These are phyloP conservation scores for Senna siamea DNA, from an alignment of 306 rosid species.

Conservation along the genomic window DNA sequence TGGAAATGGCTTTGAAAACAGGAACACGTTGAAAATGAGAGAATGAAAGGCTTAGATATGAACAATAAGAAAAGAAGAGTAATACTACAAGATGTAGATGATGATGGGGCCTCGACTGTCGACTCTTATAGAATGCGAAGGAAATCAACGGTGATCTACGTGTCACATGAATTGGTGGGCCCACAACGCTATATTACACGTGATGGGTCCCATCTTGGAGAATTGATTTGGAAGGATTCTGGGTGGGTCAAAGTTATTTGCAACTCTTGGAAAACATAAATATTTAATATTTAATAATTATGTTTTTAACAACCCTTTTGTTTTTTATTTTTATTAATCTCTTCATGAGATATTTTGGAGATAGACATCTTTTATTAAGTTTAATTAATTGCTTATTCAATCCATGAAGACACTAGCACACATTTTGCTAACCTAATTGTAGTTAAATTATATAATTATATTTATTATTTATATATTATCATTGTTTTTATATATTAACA, in stretches of 20 bases:
- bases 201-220: slow-evolving; percentile 48
- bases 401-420: too few species aligned
- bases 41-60: background rate
- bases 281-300: too few species aligned
- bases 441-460: too few species aligned
- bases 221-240: slow-evolving; percentile 17
- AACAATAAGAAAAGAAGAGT: too few species aligned
- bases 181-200: slow-evolving; percentile 35
- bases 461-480: too few species aligned
- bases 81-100: background rate
- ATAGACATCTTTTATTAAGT: too few species aligned
- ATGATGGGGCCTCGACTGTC: slow-evolving; percentile 36
- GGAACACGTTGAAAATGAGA: background rate
- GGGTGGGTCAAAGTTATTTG: slow-evolving; percentile 35
- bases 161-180: slow-evolving; percentile 28
- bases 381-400: too few species aligned
- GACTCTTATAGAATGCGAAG: slow-evolving; percentile 2
- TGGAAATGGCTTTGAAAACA: background rate
- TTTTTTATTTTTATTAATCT: too few species aligned
- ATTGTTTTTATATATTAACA: too few species aligned
- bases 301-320: too few species aligned
- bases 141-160: slow-evolving; percentile 36
- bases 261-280: background rate
- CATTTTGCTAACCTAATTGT: too few species aligned
- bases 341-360: too few species aligned